Conservation (phyloP, 805 yeast genomes). For the Blastobotrys mokoenaii region DNA sequence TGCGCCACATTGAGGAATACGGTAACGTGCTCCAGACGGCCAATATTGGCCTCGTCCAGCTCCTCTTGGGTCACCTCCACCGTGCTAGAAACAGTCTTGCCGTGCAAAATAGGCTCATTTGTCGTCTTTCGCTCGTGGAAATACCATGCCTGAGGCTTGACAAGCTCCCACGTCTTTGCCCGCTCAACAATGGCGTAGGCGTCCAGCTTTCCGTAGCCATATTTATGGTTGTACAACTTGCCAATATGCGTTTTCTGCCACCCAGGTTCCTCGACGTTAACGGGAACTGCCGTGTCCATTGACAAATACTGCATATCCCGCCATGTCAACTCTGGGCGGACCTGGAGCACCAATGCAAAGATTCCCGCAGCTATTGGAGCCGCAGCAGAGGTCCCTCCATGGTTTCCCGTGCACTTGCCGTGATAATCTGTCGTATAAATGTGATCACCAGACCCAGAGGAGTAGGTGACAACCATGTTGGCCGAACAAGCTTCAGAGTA, state of each 20-base stretch:
- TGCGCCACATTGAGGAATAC: conserved; percentile 67
- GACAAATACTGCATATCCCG: conserved; percentile 86
- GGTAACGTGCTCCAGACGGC: conserved; percentile 76
- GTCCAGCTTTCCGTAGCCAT: conserved; percentile 90
- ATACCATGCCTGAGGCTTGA: conserved; percentile 88
- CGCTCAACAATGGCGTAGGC: conserved; percentile 63
- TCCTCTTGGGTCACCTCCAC: conserved; percentile 38
- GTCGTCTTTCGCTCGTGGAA: conserved; percentile 40
- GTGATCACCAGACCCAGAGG: conserved; percentile 83
- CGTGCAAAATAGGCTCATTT: conserved; percentile 15
- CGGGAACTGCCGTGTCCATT: conserved; percentile 59
- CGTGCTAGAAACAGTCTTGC: conserved; percentile 10
- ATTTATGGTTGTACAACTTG: conserved; percentile 68
- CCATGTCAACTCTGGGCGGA: conserved; percentile 88
- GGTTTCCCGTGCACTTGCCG: conserved; percentile 57
- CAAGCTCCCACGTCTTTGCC: conserved; percentile 70
- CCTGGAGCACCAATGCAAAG: conserved; percentile 71
- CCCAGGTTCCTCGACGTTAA: conserved; percentile 56
- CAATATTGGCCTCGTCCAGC: conserved; percentile 50
- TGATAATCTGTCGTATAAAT: conserved; percentile 82
- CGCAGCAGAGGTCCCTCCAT: conserved; percentile 98
- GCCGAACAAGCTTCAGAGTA: conserved; percentile 94
- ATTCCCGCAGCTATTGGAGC: conserved; percentile 99
- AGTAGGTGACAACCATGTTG: conserved; percentile 85
- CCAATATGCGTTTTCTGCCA: conserved; percentile 70